phyloP scores from a whole-genome alignment of 2,329 filamentous ascomycete genomes.

The Pyricularia pennisetigena region DNA sequence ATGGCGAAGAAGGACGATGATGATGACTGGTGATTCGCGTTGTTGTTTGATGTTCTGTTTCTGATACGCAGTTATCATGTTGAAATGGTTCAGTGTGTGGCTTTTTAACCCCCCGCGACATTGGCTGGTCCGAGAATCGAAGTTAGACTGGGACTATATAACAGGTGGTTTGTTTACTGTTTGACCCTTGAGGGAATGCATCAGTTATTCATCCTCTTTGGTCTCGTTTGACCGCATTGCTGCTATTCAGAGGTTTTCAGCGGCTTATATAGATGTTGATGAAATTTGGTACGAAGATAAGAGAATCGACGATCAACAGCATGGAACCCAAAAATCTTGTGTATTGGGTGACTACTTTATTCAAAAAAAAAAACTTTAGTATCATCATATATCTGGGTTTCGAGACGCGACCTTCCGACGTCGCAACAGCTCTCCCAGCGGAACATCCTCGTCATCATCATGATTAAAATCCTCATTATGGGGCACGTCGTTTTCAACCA shows the following conservation, averaged over 20 bases:
- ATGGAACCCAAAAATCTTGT: background rate
- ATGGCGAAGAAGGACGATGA: constrained; percentile 65
- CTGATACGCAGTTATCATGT: background rate
- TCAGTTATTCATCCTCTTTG: background rate
- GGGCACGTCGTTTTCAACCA: constrained; percentile 7
- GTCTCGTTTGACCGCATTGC: background rate
- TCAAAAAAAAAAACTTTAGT: background rate
- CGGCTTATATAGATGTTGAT: constrained; percentile 1
- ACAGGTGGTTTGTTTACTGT: background rate
- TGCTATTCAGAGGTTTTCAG: background rate
- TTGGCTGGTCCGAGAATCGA: background rate
- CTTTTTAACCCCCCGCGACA: background rate
- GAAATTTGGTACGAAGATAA: background rate
- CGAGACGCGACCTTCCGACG: constrained; percentile 31
- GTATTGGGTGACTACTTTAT: background rate
- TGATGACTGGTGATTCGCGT: constrained; percentile 52
- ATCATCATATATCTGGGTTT: background rate
- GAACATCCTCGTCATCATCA: constrained; percentile 53
- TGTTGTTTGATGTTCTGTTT: background rate
- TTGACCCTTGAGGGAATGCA: background rate
- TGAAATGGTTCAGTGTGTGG: background rate
- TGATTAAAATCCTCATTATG: constrained; percentile 20
- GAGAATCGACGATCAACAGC: background rate
- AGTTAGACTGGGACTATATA: background rate
- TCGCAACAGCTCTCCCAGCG: constrained; percentile 56